Evolutionary conservation across 2,329 filamentous ascomycete genomes (phyloP).

Genomic region (Aphanocladium album): DNA sequence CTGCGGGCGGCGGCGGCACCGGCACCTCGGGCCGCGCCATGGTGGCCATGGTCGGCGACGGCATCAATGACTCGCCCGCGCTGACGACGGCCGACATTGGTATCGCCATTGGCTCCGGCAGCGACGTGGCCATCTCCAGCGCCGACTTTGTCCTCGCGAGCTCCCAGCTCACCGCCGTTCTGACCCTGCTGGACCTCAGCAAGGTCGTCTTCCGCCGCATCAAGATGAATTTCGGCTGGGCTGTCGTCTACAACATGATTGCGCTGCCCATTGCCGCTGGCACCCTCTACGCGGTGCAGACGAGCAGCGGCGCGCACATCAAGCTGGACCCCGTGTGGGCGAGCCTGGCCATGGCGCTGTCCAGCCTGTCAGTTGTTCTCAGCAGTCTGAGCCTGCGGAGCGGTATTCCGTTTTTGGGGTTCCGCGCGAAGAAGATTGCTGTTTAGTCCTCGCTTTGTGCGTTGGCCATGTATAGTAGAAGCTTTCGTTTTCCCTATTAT

Average conservation of each 20-base stretch:
- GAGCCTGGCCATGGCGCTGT: conserved; percentile 85
- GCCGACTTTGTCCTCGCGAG: conserved; percentile 79
- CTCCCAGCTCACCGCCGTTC: conserved; percentile 62
- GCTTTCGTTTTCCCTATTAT: background rate
- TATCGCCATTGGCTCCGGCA: conserved; percentile 78
- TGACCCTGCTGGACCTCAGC: conserved; percentile 69
- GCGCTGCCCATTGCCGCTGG: conserved; percentile 79
- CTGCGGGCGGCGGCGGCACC: conserved; percentile 34
- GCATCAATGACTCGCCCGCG: conserved; percentile 84
- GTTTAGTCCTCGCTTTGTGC: background rate
- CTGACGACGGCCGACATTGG: conserved; percentile 76
- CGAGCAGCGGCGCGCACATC: conserved; percentile 48
- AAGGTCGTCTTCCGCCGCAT: conserved; percentile 70
- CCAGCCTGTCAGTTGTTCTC: conserved; percentile 80
- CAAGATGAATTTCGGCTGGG: conserved; percentile 82
- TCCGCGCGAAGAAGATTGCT: conserved; percentile 27
- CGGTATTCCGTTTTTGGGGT: conserved; percentile 39
- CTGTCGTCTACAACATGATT: conserved; percentile 72
- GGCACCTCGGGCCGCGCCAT: conserved; percentile 34
- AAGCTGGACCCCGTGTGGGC: conserved; percentile 79
- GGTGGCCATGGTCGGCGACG: conserved; percentile 83
- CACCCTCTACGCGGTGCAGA: conserved; percentile 59
- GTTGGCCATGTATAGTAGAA: background rate
- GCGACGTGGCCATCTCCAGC: conserved; percentile 75
- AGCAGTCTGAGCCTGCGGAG: conserved; percentile 71